These are phyloP conservation scores for Helicostylum pulchrum DNA, from an alignment of 192 early-diverging fungal species.

Conservation along the genomic window DNA sequence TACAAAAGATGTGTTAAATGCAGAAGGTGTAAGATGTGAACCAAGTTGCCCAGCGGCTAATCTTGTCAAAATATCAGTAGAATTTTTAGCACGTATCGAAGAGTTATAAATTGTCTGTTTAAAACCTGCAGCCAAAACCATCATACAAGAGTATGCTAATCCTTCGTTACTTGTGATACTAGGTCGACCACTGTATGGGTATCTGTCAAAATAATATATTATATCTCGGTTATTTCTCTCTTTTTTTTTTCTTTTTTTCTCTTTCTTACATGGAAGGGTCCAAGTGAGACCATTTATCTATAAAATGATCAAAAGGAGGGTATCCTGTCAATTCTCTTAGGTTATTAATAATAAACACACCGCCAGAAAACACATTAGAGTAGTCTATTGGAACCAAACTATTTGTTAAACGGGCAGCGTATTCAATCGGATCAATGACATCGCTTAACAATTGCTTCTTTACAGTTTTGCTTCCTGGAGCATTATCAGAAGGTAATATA, in stretches of 20 bases:
- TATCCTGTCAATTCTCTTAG: constrained; percentile 41
- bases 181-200: constrained; percentile 40
- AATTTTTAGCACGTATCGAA: constrained; percentile 7
- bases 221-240: not conserved
- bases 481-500: not conserved
- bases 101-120: constrained; percentile 38
- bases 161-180: constrained; percentile 47
- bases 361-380: constrained; percentile 33
- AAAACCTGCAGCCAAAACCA: constrained; percentile 46
- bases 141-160: constrained; percentile 55
- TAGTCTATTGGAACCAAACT: constrained; percentile 32
- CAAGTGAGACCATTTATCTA: constrained; percentile 44
- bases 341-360: constrained; percentile 44
- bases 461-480: not conserved
- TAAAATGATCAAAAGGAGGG: constrained; percentile 43
- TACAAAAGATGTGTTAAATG: constrained; percentile 43
- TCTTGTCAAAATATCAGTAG: constrained; percentile 18
- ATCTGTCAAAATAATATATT: constrained; percentile 22
- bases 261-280: constrained; percentile 36
- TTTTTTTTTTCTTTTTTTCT: not conserved
- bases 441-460: not conserved
- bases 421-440: constrained; percentile 21
- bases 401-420: constrained; percentile 19
- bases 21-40: constrained; percentile 29
- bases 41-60: constrained; percentile 38